Base-by-base conservation (phyloP, 2,329 filamentous ascomycete genomes). In the Phialocephala sp. region DNA sequence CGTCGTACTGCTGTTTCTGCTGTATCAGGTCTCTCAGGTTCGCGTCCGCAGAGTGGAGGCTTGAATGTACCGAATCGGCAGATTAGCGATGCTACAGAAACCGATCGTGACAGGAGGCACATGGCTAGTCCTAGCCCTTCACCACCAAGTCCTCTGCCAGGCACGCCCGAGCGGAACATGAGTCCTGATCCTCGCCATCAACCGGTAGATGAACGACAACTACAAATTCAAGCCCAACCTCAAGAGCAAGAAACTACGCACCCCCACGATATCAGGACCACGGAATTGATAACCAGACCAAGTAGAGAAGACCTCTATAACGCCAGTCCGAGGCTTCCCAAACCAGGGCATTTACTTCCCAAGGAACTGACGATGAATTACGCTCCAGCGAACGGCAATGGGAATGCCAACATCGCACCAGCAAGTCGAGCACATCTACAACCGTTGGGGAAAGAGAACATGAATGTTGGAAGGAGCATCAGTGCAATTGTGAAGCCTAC, bases 301-400 rank as follows among this genome's bases (percentile, higher is more conserved):
- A 61, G 66, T 20, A 69, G 54, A 24, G 76, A 78, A 8, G 75
- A 79, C 62, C 69, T 80, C 8, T 79, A 80, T 68, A 72, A 76
- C 39, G 76, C 77, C 18, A 76, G 73, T 27, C 77, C 78, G 2
- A 67, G 70, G 27, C 57, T 72, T 32, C 69, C 70, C 6, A 67
- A 68, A 22, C 45, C 60, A 32, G 58, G 60, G 15, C n/a, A n/a
- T 4, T 27, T 24, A 6, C 57, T 36, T 27, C n/a, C 27, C 2
- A 15, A 39, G 39, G 39, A 61, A 41, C 20, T 37, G 18, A 35
- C 32, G 20, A 58, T 41, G 54, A n/a, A 6, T 57, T 58, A 9
- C 43, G 14, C 6, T 9, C 24, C 22, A 1, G 2, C 20, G 20
- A 45, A 55, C 43, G 60, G 60, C 11, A 56, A 62, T 36, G 60